Percentiles rank a stretch among this genome's conserved stretches.
These are phyloP conservation scores for Cucurbita ficifolia DNA, from an alignment of 306 rosid genomes.

Conservation along the genomic window DNA sequence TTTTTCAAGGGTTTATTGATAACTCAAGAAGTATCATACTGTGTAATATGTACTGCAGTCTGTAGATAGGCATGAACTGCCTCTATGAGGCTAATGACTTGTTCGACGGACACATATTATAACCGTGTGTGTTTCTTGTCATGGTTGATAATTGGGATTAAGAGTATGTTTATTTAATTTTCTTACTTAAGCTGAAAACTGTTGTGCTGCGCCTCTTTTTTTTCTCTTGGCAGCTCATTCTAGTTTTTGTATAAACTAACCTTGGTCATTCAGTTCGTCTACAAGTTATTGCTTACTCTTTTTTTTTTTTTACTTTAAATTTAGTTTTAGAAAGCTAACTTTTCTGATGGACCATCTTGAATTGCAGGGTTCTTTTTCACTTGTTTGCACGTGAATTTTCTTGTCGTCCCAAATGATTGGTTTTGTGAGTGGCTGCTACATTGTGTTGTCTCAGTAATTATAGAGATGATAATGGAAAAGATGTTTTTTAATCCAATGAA, in stretches of 20 bases:
- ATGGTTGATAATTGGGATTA: background rate
- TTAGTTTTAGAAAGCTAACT: background rate
- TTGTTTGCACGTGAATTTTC: background rate
- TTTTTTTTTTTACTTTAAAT: background rate
- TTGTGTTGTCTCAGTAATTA: background rate
- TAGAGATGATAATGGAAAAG: background rate
- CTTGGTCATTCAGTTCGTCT: background rate
- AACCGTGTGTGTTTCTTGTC: background rate
- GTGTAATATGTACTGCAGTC: background rate
- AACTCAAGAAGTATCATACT: background rate
- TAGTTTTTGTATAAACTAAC: background rate
- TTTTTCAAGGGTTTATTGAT: background rate
- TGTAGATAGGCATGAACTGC: background rate
- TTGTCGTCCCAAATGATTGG: background rate
- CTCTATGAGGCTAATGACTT: background rate
- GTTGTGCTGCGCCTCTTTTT: background rate
- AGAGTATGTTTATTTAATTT: background rate
- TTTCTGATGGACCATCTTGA: background rate
- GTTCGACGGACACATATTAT: background rate
- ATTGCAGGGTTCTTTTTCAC: background rate
- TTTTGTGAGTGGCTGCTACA: background rate
- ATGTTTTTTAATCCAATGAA: background rate
- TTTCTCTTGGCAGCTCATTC: background rate
- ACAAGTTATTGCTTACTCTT: background rate
- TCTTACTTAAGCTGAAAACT: background rate